phyloP scores from a whole-genome alignment of 345 rosid species.

The Camelina sativa region DNA sequence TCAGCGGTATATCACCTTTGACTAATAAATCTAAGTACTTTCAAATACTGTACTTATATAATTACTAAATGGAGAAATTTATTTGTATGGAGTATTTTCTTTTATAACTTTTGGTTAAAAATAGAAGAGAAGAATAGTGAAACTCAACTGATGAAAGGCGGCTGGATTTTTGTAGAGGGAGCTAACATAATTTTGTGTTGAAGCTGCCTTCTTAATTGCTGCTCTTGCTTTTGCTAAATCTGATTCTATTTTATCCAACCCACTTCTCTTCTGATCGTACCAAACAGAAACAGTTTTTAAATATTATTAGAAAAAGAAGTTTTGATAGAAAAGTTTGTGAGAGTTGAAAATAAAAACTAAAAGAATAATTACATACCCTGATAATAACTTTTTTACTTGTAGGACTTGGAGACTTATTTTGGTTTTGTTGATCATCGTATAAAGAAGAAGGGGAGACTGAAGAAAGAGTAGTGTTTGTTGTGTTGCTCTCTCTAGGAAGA shows the following conservation, averaged over 20 bases:
- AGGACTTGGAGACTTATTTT: conserved; percentile 23
- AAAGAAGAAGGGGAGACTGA: not conserved
- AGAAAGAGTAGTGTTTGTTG: conserved; percentile 11
- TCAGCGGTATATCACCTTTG: conserved; percentile 26
- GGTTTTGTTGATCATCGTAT: conserved; percentile 13
- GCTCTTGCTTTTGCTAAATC: conserved; percentile 56
- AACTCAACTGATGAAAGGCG: conserved; percentile 65
- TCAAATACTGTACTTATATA: conserved; percentile 3
- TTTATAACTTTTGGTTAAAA: too few relatives aligned
- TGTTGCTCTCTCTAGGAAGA: not conserved
- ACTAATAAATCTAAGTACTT: not conserved
- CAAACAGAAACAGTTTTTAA: too few relatives aligned
- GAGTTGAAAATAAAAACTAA: not conserved
- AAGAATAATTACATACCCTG: conserved; percentile 20
- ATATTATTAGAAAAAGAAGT: not conserved
- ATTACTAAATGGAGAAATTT: not conserved
- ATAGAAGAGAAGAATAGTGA: not conserved
- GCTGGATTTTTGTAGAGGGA: conserved; percentile 58
- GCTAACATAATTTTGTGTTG: conserved; percentile 48
- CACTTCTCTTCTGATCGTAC: conserved; percentile 35
- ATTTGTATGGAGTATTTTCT: too few relatives aligned
- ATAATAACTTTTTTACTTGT: conserved; percentile 19
- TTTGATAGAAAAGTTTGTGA: not conserved
- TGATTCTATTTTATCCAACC: conserved; percentile 47
- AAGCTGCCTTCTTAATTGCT: conserved; percentile 53